Conservation (phyloP, 768 basidiomycete species). For the Chalciporus sphaerocephalus region DNA sequence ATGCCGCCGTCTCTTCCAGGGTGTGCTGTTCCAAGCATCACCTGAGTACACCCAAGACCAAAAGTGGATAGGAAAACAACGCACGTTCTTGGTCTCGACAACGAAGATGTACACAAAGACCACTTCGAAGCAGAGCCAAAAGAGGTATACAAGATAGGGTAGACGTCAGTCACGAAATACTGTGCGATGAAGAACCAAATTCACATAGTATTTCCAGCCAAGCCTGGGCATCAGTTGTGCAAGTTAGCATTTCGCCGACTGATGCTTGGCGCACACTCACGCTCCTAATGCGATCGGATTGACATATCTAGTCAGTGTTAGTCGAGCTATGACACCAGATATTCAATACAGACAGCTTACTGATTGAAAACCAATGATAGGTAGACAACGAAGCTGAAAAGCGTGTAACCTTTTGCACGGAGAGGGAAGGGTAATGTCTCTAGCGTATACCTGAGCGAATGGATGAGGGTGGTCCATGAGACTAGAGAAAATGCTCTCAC, state of each 20-base stretch:
- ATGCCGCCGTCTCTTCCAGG: no score
- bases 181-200: not conserved
- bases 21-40: no score
- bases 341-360: no score
- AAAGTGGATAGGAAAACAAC: no score
- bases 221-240: no score
- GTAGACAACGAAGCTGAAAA: slow-evolving; percentile 67
- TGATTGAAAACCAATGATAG: slow-evolving; percentile 73
- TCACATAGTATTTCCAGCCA: slow-evolving; percentile 45
- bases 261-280: no score
- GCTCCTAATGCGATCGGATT: slow-evolving; percentile 67
- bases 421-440: slow-evolving; percentile 80
- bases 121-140: slow-evolving; percentile 16
- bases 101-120: slow-evolving; percentile 12
- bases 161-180: not conserved
- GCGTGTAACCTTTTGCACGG: slow-evolving; percentile 74
- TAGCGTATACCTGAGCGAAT: slow-evolving; percentile 58
- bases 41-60: no score
- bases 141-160: slow-evolving; percentile 36
- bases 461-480: no score
- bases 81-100: slow-evolving; percentile 23
- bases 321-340: no score
- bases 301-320: no score
- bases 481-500: no score
- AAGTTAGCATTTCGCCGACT: no score